Conservation (phyloP, 192 early-diverging fungal species). For the Coemansia sp. region DNA sequence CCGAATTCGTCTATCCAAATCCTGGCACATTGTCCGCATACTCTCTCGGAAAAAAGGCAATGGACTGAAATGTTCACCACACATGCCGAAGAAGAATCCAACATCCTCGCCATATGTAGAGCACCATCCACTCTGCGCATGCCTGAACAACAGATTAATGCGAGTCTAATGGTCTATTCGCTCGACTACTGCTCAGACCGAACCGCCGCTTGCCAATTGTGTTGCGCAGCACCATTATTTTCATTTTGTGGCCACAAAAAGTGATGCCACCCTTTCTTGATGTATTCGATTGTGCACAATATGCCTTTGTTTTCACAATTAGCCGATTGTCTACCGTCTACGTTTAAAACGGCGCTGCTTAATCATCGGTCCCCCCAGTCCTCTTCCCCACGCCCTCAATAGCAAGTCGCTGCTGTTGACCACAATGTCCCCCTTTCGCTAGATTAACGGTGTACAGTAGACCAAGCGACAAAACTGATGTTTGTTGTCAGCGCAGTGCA, state of each 20-base stretch:
- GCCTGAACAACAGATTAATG: neutral
- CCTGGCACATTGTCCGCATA: neutral
- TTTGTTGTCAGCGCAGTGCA: neutral
- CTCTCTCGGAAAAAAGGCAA: neutral
- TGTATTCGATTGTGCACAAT: neutral
- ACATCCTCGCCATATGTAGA: neutral
- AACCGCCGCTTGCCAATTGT: neutral
- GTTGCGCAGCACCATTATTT: constrained; percentile 1
- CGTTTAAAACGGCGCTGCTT: neutral
- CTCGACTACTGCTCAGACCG: constrained; percentile 9
- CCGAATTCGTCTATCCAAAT: neutral
- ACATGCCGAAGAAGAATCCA: neutral
- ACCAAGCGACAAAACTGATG: neutral
- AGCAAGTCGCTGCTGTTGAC: neutral
- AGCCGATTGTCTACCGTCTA: neutral
- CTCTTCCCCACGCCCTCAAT: neutral
- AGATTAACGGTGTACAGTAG: neutral
- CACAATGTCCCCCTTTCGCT: neutral
- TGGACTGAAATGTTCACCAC: neutral
- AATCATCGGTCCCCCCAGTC: neutral
- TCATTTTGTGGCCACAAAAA: neutral
- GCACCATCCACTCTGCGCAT: neutral
- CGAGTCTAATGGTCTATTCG: neutral
- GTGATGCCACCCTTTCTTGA: neutral
- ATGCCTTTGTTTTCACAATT: neutral